These are phyloP conservation scores for Puya raimondii DNA, from an alignment of 176 grass and related monocot species.

Conservation along the genomic window DNA sequence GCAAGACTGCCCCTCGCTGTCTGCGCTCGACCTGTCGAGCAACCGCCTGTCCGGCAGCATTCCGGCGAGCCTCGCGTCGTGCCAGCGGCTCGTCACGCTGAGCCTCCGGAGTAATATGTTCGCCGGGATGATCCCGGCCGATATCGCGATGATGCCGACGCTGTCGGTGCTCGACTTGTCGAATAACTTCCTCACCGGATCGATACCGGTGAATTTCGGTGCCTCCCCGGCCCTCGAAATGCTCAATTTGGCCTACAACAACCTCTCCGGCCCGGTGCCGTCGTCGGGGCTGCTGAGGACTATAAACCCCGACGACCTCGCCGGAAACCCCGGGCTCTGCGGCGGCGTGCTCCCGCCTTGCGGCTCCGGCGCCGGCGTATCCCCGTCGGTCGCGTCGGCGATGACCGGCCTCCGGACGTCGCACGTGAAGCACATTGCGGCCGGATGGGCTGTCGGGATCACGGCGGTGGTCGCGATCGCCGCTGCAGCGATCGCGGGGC, in stretches of 20 bases:
- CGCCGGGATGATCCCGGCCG: conserved; percentile 50
- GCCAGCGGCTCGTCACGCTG: conserved; percentile 61
- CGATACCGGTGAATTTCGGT: conserved; percentile 79
- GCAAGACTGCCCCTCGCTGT: conserved; percentile 52
- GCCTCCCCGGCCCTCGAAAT: conserved; percentile 80
- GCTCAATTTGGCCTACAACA: conserved; percentile 91
- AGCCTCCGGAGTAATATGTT: conserved; percentile 68
- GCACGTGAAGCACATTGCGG: conserved; percentile 67
- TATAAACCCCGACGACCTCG: conserved; percentile 83
- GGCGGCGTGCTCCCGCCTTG: conserved; percentile 62
- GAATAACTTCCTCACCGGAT: conserved; percentile 70
- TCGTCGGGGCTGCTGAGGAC: conserved; percentile 57
- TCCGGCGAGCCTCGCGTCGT: conserved; percentile 64
- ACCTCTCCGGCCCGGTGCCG: conserved; percentile 67
- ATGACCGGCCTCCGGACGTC: conserved; percentile 23
- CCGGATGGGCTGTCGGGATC: conserved; percentile 73
- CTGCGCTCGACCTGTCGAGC: conserved; percentile 73
- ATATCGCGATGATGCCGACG: conserved; percentile 76
- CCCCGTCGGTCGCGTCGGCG: conserved; percentile 20
- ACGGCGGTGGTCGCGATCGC: conserved; percentile 25
- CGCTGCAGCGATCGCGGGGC: conserved; percentile 35
- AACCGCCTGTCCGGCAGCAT: conserved; percentile 60
- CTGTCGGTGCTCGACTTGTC: conserved; percentile 80
- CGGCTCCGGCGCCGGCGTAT: conserved; percentile 24
- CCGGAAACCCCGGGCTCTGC: conserved; percentile 68